Base-by-base conservation (phyloP, 176 grass and related monocot species). In the Phoenix dactylifera region DNA sequence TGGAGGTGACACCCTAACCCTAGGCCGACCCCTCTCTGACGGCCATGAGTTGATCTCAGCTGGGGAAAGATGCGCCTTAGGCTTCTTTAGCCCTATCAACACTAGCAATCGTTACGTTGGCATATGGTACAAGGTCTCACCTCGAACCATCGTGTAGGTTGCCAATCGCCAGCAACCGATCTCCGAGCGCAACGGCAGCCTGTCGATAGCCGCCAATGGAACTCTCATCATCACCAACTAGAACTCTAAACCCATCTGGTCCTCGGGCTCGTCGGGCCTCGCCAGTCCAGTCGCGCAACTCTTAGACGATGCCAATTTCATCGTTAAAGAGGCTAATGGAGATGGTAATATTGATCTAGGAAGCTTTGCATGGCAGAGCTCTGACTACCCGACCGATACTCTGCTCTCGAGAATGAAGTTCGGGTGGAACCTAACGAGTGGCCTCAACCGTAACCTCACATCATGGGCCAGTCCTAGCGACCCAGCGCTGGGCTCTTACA, bases 91-190 rank as follows among this genome's bases (percentile, higher is more conserved):
- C 5, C 18, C 53, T 0, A 3, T 19, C 4, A 3, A 0, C 6
- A 9, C 18, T 10, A 55, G 2, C 5, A 55, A 19, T 55, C 53
- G 53, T 16, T 55, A 55, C 5, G 18, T 22, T n/a, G 65, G 65
- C 25, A 56, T 68, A 1, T 68, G 64, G 64, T 66, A 66, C 16
- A 66, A 66, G 23, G 64, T 66, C 7, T 52, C 64, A 18, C 4
- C 14, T 7, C 50, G n/a, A 5, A 54, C 64, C 23, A 1, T 66
- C 15, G 24, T 66, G 4, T 66, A 50, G 64, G 64, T 66, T 4
- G 64, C 64, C 16, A 66, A 66, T 9, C 64, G 64, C 6, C 5
- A 18, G 6, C 22, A 6, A 6, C 49, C 49, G 5, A 28, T 66
- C 64, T 18, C 24, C 17, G 12, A 15, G 15, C 14, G 15, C 16